Base-by-base conservation (phyloP, 176 grass and related monocot genomes). In the Oryza longistaminata region DNA sequence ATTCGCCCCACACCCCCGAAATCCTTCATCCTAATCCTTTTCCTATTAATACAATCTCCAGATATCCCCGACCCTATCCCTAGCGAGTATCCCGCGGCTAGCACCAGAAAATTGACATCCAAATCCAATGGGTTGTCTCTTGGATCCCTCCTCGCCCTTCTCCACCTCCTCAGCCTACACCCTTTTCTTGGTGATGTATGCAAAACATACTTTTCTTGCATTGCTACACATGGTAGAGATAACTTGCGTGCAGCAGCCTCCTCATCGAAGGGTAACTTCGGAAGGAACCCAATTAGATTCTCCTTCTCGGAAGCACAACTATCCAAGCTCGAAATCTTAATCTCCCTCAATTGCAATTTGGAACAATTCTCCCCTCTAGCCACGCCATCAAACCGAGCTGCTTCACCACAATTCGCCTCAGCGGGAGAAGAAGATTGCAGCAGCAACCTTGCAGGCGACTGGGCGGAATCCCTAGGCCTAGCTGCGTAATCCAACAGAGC, bases 51-150 rank as follows among this genome's bases (percentile, higher is more conserved):
- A 74, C 40, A 79, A 14, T 66, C 42, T 40, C 39, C 21, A 61
- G 29, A 60, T 5, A 81, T 42, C 72, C 75, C 69, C 2, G 81
- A 75, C 1, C 77, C 78, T 50, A 84, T 70, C 5, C 87, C 92
- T 48, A 94, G 70, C 9, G 81, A 82, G 55, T 79, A 91, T 35
- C 88, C 58, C 1, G 61, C 75, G 9, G 83, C 70, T 58, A 87
- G 21, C 27, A 95, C 88, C 78, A 90, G 81, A 39, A 90, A 84
- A 33, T 55, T 53, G 62, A 92, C 66, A 74, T 90, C 71, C 17
- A 89, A 83, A 68, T 95, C 50, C 77, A 95, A 73, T 49, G 86
- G 83, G 48, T 84, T 86, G 61, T 84, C 87, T 24, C 6, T 70
- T 49, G 40, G 55, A 44, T 85, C 76, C 84, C 93, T 85, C 68